Evolutionary conservation across 2,329 filamentous ascomycete species (phyloP).

Genomic region (Macrophomina phaseolina): DNA sequence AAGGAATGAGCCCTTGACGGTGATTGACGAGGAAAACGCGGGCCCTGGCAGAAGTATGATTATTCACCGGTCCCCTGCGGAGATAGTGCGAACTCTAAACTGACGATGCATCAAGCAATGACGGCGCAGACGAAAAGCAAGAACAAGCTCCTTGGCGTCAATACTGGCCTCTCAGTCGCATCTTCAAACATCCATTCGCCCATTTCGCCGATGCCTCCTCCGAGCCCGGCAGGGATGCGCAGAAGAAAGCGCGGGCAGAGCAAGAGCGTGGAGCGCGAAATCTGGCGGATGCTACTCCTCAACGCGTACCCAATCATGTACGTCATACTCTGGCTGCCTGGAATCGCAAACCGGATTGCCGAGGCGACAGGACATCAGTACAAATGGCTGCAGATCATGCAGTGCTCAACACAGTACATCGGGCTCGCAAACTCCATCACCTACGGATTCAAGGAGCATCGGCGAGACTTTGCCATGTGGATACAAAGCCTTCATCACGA

Average conservation of each 20-base stretch:
- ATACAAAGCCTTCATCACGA: slow-evolving; percentile 3
- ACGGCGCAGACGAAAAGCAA: background rate
- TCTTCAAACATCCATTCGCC: background rate
- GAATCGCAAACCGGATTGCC: slow-evolving; percentile 37
- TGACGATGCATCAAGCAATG: background rate
- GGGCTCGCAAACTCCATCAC: slow-evolving; percentile 34
- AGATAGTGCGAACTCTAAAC: background rate
- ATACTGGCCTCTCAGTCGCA: slow-evolving; percentile 6
- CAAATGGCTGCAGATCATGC: slow-evolving; percentile 30
- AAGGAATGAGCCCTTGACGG: background rate
- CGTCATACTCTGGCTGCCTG: slow-evolving; percentile 43
- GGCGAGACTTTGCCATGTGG: slow-evolving; percentile 18
- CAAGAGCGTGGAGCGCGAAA: slow-evolving; percentile 32
- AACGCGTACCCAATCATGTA: slow-evolving; percentile 44
- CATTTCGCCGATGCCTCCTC: background rate
- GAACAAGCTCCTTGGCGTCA: slow-evolving; percentile 8
- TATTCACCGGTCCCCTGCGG: too few relatives aligned
- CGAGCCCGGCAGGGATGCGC: background rate
- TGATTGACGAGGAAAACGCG: slow-evolving; percentile 10
- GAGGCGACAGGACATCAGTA: slow-evolving; percentile 32
- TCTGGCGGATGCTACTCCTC: slow-evolving; percentile 39
- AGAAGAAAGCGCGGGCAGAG: slow-evolving; percentile 22
- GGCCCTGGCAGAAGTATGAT: background rate
- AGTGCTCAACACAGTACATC: slow-evolving; percentile 36
- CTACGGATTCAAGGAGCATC: slow-evolving; percentile 34